Evolutionary conservation across 2,329 filamentous ascomycete genomes (phyloP), one percentile per base, ranked within the genome.

Genomic region (Rhytidhysteron rufulum): DNA sequence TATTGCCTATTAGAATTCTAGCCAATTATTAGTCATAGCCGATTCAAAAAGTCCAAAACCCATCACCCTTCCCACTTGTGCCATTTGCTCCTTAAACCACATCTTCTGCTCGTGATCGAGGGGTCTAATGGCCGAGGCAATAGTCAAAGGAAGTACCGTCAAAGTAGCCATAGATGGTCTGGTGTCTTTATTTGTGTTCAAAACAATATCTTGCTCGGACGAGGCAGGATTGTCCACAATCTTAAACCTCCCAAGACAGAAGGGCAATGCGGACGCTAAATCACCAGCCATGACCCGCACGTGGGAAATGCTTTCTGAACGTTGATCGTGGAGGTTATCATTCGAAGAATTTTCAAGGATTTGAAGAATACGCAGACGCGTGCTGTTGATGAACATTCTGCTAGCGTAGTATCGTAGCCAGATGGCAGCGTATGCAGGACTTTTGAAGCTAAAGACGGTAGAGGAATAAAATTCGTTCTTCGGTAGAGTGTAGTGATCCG

Each of bases 331-430:
- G 19, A 34, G 31, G 21, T n/a, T 21, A 11, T 20, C 22, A 22
- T 18, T 4, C n/a, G 25, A 21, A 18, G 34, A 27, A 7, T 6
- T 5, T 13, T 20, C 10, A 27, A 4, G 18, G 4, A 37, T 27
- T 34, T 47, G 27, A 8, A 56, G 47, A 29, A 51, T 44, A 8
- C 34, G 45, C 25, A 60, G 16, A 7, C 46, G 46, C 24, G 49
- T 48, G 33, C 47, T 51, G 35, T 48, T 51, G 32, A 56, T 37
- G 7, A 60, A 50, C 42, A 60, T 49, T 34, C 44, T 44, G 5
- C 42, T 49, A n/a, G 54, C 34, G 31, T 47, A 59, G 41, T 58
- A 57, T n/a, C 46, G 44, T 13, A 31, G 38, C 56, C 59, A 63
- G 2, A 51, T 34, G 9, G 50, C 34, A 5, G 55, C 51, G 40